Conservation (phyloP, 495 filamentous ascomycete genomes). For the Tuber brumale region DNA sequence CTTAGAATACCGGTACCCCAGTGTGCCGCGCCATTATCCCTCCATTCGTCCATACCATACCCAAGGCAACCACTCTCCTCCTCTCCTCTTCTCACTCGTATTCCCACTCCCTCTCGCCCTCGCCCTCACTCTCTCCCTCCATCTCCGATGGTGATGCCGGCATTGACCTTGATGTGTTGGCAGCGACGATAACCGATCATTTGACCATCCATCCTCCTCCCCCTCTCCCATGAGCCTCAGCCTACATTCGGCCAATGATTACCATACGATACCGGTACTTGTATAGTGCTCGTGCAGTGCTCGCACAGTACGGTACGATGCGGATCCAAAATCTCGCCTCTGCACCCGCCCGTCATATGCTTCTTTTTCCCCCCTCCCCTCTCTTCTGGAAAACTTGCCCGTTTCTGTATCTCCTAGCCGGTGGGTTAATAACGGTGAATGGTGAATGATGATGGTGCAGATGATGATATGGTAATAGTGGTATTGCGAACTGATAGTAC, state of each 20-base stretch:
- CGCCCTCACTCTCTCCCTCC: neutral
- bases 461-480: neutral
- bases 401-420: neutral
- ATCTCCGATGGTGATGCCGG: neutral
- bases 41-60: neutral
- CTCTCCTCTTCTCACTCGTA: neutral
- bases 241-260: neutral
- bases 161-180: neutral
- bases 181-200: constrained; percentile 3
- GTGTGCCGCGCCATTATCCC: neutral
- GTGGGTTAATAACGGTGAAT: neutral
- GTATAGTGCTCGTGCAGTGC: no score
- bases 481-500: neutral
- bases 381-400: neutral
- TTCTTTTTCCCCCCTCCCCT: neutral
- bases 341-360: neutral
- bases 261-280: neutral
- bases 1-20: no score
- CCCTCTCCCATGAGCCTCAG: neutral
- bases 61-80: neutral
- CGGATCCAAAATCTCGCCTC: neutral
- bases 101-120: neutral
- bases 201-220: neutral
- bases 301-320: neutral
- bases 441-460: neutral